Conservation (phyloP, 768 basidiomycete species). For the Kwoniella europaea region DNA sequence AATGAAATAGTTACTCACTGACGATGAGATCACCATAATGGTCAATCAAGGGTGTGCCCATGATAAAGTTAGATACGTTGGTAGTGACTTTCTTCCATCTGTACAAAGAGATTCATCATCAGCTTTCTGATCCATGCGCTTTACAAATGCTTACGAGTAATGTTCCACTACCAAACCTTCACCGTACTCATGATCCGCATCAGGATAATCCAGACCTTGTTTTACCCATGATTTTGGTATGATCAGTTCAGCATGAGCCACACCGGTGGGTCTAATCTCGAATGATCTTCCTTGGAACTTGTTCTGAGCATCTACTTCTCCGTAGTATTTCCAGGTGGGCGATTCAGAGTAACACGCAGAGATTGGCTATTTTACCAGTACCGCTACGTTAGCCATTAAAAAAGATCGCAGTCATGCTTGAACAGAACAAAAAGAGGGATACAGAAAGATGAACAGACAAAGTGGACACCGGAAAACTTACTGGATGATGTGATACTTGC, state of each 20-base stretch:
- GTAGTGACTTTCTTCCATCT: conserved; percentile 56
- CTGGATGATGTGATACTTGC: conserved; percentile 94
- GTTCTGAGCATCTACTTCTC: conserved; percentile 94
- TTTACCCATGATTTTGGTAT: conserved; percentile 69
- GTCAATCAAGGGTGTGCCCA: conserved; percentile 84
- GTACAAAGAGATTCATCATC: conserved; percentile 8
- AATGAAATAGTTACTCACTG: conserved; percentile 57
- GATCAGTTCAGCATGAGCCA: conserved; percentile 83
- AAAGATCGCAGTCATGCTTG: no score
- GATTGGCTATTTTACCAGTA: conserved; percentile 64
- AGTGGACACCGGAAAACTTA: conserved; percentile 23
- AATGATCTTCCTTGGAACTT: conserved; percentile 96
- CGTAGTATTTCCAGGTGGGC: conserved; percentile 85
- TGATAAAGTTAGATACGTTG: conserved; percentile 81
- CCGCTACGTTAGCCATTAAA: background rate
- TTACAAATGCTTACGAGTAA: conserved; percentile 61
- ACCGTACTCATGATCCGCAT: conserved; percentile 44
- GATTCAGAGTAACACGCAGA: conserved; percentile 95
- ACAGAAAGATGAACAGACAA: background rate
- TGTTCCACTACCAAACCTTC: conserved; percentile 74
- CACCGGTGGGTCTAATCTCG: conserved; percentile 93
- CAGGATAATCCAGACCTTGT: conserved; percentile 56
- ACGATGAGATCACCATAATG: conserved; percentile 95
- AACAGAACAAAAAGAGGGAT: background rate
- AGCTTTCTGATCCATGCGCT: background rate